Evolutionary conservation across 257 asterid genomes (phyloP).

Genomic region (Misopates orontium): DNA sequence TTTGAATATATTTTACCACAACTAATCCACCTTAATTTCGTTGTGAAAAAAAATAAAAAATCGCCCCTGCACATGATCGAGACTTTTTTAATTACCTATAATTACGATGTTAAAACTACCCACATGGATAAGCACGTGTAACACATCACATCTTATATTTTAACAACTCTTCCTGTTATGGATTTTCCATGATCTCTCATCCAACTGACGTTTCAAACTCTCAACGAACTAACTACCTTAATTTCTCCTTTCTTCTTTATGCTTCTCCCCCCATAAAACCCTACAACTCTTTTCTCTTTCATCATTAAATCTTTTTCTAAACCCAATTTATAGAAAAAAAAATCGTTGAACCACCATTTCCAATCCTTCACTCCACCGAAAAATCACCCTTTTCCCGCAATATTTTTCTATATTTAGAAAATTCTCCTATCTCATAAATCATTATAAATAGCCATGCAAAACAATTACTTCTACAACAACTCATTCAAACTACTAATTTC

Average conservation of each 20-base stretch:
- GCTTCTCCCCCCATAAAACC: neutral
- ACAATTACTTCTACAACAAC: neutral
- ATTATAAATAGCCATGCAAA: slow-evolving; percentile 44
- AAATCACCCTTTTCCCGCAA: slow-evolving; percentile 28
- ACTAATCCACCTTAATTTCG: neutral
- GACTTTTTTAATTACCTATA: neutral
- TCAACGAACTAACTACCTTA: neutral
- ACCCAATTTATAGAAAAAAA: no score
- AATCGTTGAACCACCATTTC: neutral
- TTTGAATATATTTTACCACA: no score
- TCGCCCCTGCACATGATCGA: neutral
- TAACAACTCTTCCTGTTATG: slow-evolving; percentile 13
- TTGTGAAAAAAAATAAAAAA: neutral
- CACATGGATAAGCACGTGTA: slow-evolving; percentile 28
- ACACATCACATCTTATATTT: slow-evolving; percentile 10
- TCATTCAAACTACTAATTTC: no score
- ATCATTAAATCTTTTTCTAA: neutral
- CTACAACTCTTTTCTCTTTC: neutral
- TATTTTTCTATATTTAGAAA: slow-evolving; percentile 38
- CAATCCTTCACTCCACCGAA: slow-evolving; percentile 42
- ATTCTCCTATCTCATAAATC: slow-evolving; percentile 16
- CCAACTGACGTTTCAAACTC: neutral
- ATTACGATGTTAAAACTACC: neutral
- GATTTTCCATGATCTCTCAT: neutral
- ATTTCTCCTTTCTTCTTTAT: neutral